These are phyloP conservation scores for Hypoxylon fuscum DNA, from an alignment of 495 filamentous ascomycete species.

Conservation along the genomic window DNA sequence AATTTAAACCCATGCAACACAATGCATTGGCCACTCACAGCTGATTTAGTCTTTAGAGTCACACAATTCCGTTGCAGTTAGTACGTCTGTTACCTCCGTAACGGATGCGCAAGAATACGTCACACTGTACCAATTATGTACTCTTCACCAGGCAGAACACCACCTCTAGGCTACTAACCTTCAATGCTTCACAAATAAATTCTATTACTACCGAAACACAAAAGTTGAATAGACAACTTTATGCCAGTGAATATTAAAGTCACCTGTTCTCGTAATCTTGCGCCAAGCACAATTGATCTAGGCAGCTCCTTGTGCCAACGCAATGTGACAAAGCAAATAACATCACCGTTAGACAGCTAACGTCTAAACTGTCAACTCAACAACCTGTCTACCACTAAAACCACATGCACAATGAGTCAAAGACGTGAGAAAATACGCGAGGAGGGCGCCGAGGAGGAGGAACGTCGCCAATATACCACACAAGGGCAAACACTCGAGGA, in stretches of 20 bases:
- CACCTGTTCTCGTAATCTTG: no score
- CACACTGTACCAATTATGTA: not conserved
- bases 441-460: constrained; percentile 61
- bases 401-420: constrained; percentile 36
- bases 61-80: no score
- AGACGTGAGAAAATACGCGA: constrained; percentile 50
- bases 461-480: constrained; percentile 58
- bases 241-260: no score
- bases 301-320: no score
- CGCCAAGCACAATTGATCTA: no score
- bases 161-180: not conserved
- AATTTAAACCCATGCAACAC: no score
- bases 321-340: not conserved
- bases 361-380: not conserved
- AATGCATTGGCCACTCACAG: no score
- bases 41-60: no score
- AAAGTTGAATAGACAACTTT: no score
- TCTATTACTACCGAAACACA: no score
- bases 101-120: not conserved
- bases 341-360: not conserved
- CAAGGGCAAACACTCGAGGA: constrained; percentile 58
- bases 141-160: not conserved
- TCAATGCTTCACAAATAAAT: not conserved
- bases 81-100: no score
- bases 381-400: not conserved